Base-by-base conservation (phyloP, 2,329 filamentous ascomycete species). In the Curvularia sp. region DNA sequence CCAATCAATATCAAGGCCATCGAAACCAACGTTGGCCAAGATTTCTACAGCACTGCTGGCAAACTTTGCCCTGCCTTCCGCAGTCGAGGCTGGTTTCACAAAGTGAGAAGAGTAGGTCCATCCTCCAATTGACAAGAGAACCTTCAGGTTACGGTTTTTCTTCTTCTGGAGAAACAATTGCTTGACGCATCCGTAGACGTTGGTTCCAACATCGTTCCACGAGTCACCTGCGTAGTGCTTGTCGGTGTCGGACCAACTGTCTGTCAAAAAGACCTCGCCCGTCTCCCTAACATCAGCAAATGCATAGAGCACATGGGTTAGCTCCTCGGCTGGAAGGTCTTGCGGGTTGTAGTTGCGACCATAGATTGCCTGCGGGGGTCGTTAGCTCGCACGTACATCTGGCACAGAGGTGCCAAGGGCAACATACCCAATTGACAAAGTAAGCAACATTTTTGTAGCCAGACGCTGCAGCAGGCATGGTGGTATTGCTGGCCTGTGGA, bases 31-130 rank as follows among this genome's bases (percentile, higher is more conserved):
- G 31, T 77, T 62, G 48, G 69, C 63, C 44, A 78, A 53, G 28
- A 78, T 61, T 3, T 67, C 52, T 12, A 78, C 68, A 1, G 74
- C 71, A 54, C 67, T 75, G 47, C 68, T 72, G 5, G 75, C 75
- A 59, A 78, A 78, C 26, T 49, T 74, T 3, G 65, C 63, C 24
- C 75, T 62, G 3, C 73, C 72, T 15, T 63, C 59, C 3, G 67
- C 66, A 7, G 73, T 75, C 5, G 71, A 69, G 7, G 73, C 73
- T 24, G 75, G 69, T 33, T 68, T 61, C 1, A 70, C 64, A 49
- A 78, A 77, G 61, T 77, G 76, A 33, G 72, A 42, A 12, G 75
- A 77, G 52, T 77, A 78, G 3, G 75, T 78, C 75, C 75, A 78
- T 1, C 75, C 75, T 41, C 75, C 75, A 43, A 78, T 77, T 0